Evolutionary conservation across 495 filamentous ascomycete species (phyloP).

Genomic region (Aspergillus sclerotiicarbonarius): DNA sequence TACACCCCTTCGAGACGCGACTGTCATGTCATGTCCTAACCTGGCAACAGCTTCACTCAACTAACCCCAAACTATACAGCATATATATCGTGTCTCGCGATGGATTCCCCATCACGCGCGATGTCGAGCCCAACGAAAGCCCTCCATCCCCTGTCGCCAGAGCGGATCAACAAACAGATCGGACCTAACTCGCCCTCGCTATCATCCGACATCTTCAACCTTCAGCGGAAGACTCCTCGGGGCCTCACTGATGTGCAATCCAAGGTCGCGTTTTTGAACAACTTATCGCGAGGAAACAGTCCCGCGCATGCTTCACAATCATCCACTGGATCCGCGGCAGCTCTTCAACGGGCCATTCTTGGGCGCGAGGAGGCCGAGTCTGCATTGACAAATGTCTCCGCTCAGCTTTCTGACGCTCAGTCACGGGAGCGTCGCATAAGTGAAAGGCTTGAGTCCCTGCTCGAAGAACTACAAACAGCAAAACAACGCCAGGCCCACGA

Average conservation of each 20-base stretch:
- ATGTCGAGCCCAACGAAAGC: conserved; percentile 49
- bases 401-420: conserved; percentile 66
- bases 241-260: conserved; percentile 74
- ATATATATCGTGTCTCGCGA: conserved; percentile 21
- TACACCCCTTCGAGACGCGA: conserved; percentile 6
- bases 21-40: conserved; percentile 26
- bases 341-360: conserved; percentile 74
- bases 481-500: conserved; percentile 77
- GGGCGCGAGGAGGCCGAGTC: conserved; percentile 78
- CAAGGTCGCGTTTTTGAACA: conserved; percentile 83
- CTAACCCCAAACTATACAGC: conserved; percentile 14
- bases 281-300: conserved; percentile 60
- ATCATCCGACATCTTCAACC: conserved; percentile 41
- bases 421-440: conserved; percentile 70
- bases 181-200: conserved; percentile 53
- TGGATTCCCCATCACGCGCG: conserved; percentile 44
- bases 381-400: conserved; percentile 54
- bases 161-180: conserved; percentile 73
- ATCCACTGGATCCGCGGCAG: conserved; percentile 56
- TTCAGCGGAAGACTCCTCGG: conserved; percentile 40
- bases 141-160: conserved; percentile 73
- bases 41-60: conserved; percentile 18
- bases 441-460: conserved; percentile 72
- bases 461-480: conserved; percentile 71
- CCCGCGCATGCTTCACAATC: conserved; percentile 51